phyloP scores from a whole-genome alignment of 2,329 filamentous ascomycete genomes.

The Apiospora marii region DNA sequence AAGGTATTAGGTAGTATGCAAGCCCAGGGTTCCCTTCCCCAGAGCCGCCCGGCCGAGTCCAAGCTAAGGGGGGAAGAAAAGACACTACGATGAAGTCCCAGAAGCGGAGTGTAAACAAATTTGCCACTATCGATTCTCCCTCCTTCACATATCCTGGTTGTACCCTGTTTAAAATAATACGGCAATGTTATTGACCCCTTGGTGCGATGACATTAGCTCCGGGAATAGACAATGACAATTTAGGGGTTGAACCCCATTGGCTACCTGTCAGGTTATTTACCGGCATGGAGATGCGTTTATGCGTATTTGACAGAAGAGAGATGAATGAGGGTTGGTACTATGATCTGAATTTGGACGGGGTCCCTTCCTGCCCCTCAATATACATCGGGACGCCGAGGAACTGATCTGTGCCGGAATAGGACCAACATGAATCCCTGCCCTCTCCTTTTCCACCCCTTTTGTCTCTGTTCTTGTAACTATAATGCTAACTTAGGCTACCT shows the following conservation, averaged over 20 bases:
- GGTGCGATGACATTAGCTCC: neutral
- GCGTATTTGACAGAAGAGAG: neutral
- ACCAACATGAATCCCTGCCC: neutral
- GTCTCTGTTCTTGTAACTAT: no score
- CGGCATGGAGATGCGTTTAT: neutral
- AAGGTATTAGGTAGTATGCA: neutral
- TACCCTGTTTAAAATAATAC: rapidly evolving
- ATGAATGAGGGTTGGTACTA: neutral
- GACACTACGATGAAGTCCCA: neutral
- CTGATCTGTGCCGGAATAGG: neutral
- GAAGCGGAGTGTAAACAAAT: neutral
- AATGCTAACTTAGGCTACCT: neutral
- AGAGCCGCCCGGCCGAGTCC: neutral
- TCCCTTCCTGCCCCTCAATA: neutral
- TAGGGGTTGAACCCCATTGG: neutral
- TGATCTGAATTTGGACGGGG: neutral
- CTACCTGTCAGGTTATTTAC: neutral
- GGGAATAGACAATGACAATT: neutral
- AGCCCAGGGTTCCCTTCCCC: neutral
- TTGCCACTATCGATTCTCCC: conserved; percentile 2
- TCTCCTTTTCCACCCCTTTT: neutral
- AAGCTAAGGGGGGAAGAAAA: neutral
- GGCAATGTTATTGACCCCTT: neutral
- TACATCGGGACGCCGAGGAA: neutral
- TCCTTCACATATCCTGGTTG: neutral